Evolutionary conservation across 2,329 filamentous ascomycete genomes (phyloP).

Genomic region (Cladosporium sp.): DNA sequence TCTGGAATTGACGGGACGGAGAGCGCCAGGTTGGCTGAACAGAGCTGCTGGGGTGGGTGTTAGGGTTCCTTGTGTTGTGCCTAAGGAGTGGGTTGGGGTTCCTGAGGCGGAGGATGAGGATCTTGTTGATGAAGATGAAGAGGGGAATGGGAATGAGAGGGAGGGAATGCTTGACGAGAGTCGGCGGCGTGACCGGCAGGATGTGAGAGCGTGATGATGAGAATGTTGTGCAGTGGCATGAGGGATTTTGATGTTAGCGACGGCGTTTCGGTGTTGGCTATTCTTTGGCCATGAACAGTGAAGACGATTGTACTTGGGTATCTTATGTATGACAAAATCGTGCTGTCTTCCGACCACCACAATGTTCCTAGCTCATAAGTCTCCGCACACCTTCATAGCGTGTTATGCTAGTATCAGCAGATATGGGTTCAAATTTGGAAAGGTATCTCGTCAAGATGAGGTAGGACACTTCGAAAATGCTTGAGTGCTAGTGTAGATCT

Average conservation of each 20-base stretch:
- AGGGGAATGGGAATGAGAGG: conserved; percentile 2
- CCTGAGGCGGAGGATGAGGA: conserved; percentile 12
- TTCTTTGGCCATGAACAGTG: neutral
- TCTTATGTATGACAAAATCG: too few species aligned
- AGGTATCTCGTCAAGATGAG: too few species aligned
- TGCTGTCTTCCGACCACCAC: too few species aligned
- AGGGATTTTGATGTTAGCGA: neutral
- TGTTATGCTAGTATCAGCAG: too few species aligned
- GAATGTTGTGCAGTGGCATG: neutral
- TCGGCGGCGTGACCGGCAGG: neutral
- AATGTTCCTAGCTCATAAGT: too few species aligned
- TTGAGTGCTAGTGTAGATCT: too few species aligned
- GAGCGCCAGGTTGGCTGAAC: conserved; percentile 74
- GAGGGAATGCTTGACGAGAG: conserved; percentile 13
- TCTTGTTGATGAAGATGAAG: conserved; percentile 51
- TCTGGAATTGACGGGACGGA: conserved; percentile 64
- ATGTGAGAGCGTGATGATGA: conserved; percentile 6
- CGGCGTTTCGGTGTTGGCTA: neutral
- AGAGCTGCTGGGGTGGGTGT: conserved; percentile 79
- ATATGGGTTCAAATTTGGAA: too few species aligned
- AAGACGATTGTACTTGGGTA: too few species aligned
- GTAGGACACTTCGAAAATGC: too few species aligned
- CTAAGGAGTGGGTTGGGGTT: conserved; percentile 54
- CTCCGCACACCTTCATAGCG: too few species aligned
- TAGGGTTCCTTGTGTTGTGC: conserved; percentile 76